Base-by-base conservation (phyloP, 2,329 filamentous ascomycete species). In the Xylariaceae sp. region DNA sequence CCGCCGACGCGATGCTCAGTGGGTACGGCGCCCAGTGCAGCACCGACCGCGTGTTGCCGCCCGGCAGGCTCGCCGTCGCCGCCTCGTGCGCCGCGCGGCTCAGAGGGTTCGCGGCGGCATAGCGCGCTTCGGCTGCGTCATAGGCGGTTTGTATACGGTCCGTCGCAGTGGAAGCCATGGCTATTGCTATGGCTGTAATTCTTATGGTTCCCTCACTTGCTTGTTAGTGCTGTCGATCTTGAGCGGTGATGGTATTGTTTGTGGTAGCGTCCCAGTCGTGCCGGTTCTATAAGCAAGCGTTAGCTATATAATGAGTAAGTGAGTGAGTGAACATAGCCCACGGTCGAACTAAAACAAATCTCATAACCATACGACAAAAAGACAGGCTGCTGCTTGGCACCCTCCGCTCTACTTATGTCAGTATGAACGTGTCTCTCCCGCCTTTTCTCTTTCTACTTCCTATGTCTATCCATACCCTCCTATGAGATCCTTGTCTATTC, bases 1-100 rank as follows among this genome's bases (percentile, higher is more conserved):
- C 67, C 58, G 9, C 73, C 71, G 13, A 74, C 39, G 70, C 70
- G 53, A 78, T 73, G 8, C 63, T 69, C 8, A 78, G 55, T 1
- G 77, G 77, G 43, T 78, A 79, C 2, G 77, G 77, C 3, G 67
- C 65, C n/a, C 70, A 69, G 58, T 77, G 66, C 16, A 68, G 21
- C 18, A 67, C 58, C 2, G 66, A 62, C 11, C 67, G 60, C 15
- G 67, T 70, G 47, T 70, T 70, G 18, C 67, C 67, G 2, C 67
- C 67, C 1, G 67, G 67, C 13, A 70, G 40, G 30, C 50, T 55
- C 37, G 46, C 57, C 39, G 68, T 36, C n/a, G 77, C 74, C 21
- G 68, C 57, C 10, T 72, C 63, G 52, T 80, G 72, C 11, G 73
- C 68, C 30, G 56, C 44, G 35, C 68, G 67, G 54, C 77, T 79